Percentiles rank a stretch among this genome's conserved stretches.
Conservation (phyloP, 495 filamentous ascomycete species). For the Penicillium fimorum region DNA sequence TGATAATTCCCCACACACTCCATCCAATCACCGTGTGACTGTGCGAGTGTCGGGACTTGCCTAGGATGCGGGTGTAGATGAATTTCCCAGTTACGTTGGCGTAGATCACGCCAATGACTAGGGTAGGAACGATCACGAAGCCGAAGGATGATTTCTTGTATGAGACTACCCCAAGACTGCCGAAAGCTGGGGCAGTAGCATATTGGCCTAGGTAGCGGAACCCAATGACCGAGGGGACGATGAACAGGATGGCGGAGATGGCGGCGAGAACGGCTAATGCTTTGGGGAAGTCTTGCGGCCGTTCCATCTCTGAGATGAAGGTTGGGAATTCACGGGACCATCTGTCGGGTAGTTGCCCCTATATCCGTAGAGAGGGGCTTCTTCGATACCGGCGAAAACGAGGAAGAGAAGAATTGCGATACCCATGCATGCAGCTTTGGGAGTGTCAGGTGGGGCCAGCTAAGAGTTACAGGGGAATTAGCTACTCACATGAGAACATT, state of each 20-base stretch:
- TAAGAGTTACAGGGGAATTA: not conserved
- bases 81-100: slow-evolving; percentile 53
- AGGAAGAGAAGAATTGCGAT: slow-evolving; percentile 48
- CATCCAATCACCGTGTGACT: slow-evolving; percentile 51
- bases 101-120: slow-evolving; percentile 53
- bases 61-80: slow-evolving; percentile 48
- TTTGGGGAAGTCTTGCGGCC: slow-evolving; percentile 56
- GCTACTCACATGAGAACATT: slow-evolving; percentile 38
- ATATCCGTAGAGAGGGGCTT: slow-evolving; percentile 32
- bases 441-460: not conserved
- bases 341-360: slow-evolving; percentile 35
- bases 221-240: slow-evolving; percentile 51
- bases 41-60: slow-evolving; percentile 46
- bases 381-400: slow-evolving; percentile 45
- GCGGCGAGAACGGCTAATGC: slow-evolving; percentile 46
- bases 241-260: slow-evolving; percentile 53
- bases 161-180: slow-evolving; percentile 42
- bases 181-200: slow-evolving; percentile 51
- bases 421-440: slow-evolving; percentile 40
- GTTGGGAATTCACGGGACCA: slow-evolving; percentile 50
- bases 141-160: slow-evolving; percentile 50
- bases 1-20: slow-evolving; percentile 46
- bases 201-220: slow-evolving; percentile 54
- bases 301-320: slow-evolving; percentile 58
- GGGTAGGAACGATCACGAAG: slow-evolving; percentile 46